Conservation (phyloP, 257 asterid species). For the Plantago ovata region DNA sequence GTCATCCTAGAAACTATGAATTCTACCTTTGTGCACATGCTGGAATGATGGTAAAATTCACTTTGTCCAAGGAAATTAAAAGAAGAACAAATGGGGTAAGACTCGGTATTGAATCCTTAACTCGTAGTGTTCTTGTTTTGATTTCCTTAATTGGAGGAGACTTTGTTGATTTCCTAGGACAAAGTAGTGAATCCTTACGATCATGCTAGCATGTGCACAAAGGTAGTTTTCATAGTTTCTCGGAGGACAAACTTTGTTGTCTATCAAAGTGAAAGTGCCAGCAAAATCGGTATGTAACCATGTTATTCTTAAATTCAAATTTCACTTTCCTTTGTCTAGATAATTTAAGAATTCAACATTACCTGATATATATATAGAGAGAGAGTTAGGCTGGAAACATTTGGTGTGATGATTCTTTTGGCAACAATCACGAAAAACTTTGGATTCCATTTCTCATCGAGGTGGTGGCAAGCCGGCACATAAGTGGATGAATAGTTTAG, state of each 20-base stretch:
- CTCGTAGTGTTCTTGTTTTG: too few species aligned
- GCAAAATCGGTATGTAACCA: constrained; percentile 20
- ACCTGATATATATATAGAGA: not conserved
- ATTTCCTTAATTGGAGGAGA: too few species aligned
- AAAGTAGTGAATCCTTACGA: constrained; percentile 38
- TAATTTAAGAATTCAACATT: too few species aligned
- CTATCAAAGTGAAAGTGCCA: constrained; percentile 92
- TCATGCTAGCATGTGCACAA: constrained; percentile 91
- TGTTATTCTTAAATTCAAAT: not conserved
- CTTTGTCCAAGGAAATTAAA: too few species aligned
- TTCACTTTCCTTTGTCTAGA: too few species aligned
- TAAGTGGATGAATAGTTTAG: not conserved
- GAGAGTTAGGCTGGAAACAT: constrained; percentile 63
- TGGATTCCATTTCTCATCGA: constrained; percentile 73
- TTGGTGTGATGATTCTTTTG: constrained; percentile 93
- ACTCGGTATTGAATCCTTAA: too few species aligned
- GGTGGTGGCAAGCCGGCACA: constrained; percentile 65
- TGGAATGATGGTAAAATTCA: constrained; percentile 61
- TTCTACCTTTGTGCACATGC: constrained; percentile 91
- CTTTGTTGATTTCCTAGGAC: too few species aligned
- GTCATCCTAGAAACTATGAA: constrained; percentile 86
- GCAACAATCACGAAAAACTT: constrained; percentile 73
- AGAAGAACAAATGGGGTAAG: too few species aligned
- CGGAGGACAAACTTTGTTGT: constrained; percentile 78
- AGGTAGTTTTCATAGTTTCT: constrained; percentile 80